Conservation (phyloP, 2,329 filamentous ascomycete genomes). For the Pezicula radicicola region DNA sequence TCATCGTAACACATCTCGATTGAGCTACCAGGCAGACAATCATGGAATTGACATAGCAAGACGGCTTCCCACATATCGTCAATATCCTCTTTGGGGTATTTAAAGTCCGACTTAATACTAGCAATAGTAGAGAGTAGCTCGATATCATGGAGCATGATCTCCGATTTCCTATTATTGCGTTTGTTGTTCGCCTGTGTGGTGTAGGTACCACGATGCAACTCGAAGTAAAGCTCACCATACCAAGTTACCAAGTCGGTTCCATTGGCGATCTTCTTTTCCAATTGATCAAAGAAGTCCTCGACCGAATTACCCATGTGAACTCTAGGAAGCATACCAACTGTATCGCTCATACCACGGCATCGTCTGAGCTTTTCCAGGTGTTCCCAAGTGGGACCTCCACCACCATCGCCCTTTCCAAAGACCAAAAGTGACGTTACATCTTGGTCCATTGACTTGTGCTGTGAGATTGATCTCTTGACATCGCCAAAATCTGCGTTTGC, state of each 20-base stretch:
- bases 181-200: conserved; percentile 98
- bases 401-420: conserved; percentile 95
- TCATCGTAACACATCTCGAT: conserved; percentile 99
- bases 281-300: conserved; percentile 86
- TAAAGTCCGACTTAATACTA: conserved; percentile 70
- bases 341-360: conserved; percentile 88
- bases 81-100: conserved; percentile 90
- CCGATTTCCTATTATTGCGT: conserved; percentile 82
- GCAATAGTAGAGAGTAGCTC: conserved; percentile 86
- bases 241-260: conserved; percentile 78
- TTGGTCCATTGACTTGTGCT: conserved; percentile 95
- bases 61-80: conserved; percentile 95
- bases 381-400: conserved; percentile 90
- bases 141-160: conserved; percentile 81
- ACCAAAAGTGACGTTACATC: conserved; percentile 88
- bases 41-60: conserved; percentile 94
- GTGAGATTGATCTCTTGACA: conserved; percentile 80
- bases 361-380: conserved; percentile 93
- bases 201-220: conserved; percentile 94
- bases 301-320: conserved; percentile 87
- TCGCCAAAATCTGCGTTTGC: conserved; percentile 94
- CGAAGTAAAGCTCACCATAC: conserved; percentile 98
- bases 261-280: conserved; percentile 69
- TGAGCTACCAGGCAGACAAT: conserved; percentile 89
- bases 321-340: conserved; percentile 76